Evolutionary conservation across 805 yeast genomes (phyloP).

Genomic region (Saturnispora zaruensis): DNA sequence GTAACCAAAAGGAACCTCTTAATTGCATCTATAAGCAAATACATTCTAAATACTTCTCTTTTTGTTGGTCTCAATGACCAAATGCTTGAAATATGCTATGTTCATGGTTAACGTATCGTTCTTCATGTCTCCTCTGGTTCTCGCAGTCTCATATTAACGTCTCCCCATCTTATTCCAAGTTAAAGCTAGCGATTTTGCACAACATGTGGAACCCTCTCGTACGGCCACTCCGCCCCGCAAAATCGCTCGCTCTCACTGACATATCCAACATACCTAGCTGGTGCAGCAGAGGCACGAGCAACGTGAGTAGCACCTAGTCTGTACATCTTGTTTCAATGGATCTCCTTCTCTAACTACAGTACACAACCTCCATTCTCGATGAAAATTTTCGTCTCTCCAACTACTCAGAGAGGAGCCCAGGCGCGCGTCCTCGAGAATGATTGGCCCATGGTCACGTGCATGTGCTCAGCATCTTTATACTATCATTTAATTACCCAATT

Average conservation of each 20-base stretch:
- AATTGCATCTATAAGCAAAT: too few species aligned
- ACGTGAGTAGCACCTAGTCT: conserved; percentile 46
- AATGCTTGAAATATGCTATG: too few species aligned
- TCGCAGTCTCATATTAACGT: background rate
- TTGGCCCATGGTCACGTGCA: conserved; percentile 7
- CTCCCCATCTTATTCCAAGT: background rate
- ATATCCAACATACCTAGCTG: conserved; percentile 38
- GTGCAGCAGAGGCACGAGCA: conserved; percentile 40
- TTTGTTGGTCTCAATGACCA: too few species aligned
- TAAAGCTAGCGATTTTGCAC: background rate
- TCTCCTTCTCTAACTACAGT: background rate
- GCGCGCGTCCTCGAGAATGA: conserved; percentile 1
- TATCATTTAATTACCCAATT: background rate
- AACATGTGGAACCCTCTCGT: background rate
- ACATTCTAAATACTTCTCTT: too few species aligned
- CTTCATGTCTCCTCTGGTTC: too few species aligned
- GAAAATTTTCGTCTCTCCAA: background rate
- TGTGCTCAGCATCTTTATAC: conserved; percentile 6
- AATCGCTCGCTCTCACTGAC: background rate
- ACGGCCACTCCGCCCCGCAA: background rate
- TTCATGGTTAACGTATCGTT: too few species aligned
- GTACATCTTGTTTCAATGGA: conserved; percentile 31
- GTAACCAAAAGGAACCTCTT: too few species aligned
- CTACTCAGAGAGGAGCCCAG: background rate
- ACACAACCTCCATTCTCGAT: background rate